Evolutionary conservation across 129 eudicot species (phyloP).

Genomic region (Flaveria trinervia): DNA sequence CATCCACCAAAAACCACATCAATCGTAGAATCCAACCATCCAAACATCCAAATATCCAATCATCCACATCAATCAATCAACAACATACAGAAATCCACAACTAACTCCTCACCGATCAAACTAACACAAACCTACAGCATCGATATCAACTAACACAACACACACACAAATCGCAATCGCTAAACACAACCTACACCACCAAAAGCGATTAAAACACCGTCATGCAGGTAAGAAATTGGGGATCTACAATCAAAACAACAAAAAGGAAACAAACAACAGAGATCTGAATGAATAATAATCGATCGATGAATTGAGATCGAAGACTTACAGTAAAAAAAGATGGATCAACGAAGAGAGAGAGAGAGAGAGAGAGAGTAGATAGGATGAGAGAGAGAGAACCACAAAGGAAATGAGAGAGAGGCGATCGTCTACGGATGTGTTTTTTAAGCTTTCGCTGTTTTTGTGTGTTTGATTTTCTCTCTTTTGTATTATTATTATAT

Average conservation of each 20-base stretch:
- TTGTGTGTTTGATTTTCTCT: conserved; percentile 22
- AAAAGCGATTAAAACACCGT: not conserved
- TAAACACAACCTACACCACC: not conserved
- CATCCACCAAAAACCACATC: conserved; percentile 17
- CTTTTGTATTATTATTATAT: not conserved
- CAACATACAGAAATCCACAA: conserved; percentile 1
- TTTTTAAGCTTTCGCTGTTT: conserved; percentile 30
- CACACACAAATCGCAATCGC: not conserved
- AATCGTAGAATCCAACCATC: not conserved
- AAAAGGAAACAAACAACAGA: conserved; percentile 1
- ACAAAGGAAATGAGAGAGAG: conserved; percentile 36
- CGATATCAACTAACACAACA: conserved; percentile 17
- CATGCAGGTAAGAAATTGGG: conserved; percentile 25
- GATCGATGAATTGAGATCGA: conserved; percentile 27
- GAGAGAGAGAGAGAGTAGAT: conserved; percentile 34
- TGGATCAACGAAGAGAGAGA: conserved; percentile 23
- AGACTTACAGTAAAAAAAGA: conserved; percentile 34
- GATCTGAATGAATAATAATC: conserved; percentile 8
- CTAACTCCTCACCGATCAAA: conserved; percentile 20
- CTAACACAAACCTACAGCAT: conserved; percentile 21
- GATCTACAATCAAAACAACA: conserved; percentile 22
- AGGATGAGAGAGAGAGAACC: conserved; percentile 37
- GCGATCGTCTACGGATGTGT: conserved; percentile 38
- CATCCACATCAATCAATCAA: not conserved
- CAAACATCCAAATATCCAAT: too few relatives aligned